Evolutionary conservation across 2,329 filamentous ascomycete species (phyloP).

Genomic region (Xylariales sp.): DNA sequence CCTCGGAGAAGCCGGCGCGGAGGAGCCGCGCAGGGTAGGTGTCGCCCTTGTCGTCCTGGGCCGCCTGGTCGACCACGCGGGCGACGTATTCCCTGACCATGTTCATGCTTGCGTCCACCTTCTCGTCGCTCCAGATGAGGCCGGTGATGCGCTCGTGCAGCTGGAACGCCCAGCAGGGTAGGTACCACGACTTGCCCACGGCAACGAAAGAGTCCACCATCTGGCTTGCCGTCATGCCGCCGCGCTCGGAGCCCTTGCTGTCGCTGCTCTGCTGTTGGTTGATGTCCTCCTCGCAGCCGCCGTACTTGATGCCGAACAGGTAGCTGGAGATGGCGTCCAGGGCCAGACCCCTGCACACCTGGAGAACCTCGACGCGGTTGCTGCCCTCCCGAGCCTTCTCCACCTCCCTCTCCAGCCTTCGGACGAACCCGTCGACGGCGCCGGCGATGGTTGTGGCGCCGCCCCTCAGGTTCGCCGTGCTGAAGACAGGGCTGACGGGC

Average conservation of each 20-base stretch:
- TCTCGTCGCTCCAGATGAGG: background rate
- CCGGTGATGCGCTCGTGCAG: no score
- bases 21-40: slow-evolving; percentile 46
- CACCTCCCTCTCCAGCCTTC: background rate
- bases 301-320: slow-evolving; percentile 46
- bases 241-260: background rate
- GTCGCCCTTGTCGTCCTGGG: slow-evolving; percentile 24
- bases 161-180: no score
- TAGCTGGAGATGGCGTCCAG: slow-evolving; percentile 51
- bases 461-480: slow-evolving; percentile 35
- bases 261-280: background rate
- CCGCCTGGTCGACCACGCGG: background rate
- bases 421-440: slow-evolving; percentile 37
- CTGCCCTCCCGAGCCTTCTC: slow-evolving; percentile 20
- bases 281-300: slow-evolving; percentile 4
- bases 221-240: slow-evolving; percentile 8
- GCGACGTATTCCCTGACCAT: background rate
- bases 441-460: background rate
- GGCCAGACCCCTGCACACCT: slow-evolving; percentile 42
- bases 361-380: slow-evolving; percentile 43
- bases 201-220: slow-evolving; percentile 53
- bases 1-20: slow-evolving; percentile 32
- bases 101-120: background rate
- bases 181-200: slow-evolving; percentile 49
- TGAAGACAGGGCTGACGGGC: slow-evolving; percentile 44